Evolutionary conservation across 495 filamentous ascomycete species (phyloP).

Genomic region (Talaromyces trachyspermus): DNA sequence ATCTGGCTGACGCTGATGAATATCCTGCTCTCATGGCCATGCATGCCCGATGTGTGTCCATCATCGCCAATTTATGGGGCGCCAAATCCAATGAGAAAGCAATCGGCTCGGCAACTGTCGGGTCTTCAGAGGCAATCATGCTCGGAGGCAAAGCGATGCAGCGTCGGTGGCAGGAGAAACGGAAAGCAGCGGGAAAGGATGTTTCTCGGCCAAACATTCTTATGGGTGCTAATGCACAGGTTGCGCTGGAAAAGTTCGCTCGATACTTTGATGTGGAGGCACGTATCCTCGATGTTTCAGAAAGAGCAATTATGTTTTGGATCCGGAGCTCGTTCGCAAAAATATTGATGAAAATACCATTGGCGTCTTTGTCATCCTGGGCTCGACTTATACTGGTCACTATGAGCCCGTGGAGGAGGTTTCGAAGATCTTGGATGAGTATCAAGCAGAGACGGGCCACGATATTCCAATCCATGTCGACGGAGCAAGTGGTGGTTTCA

Average conservation of each 20-base stretch:
- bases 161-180: slow-evolving; percentile 64
- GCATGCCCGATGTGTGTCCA: slow-evolving; percentile 63
- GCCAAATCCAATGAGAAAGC: slow-evolving; percentile 58
- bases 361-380: slow-evolving; percentile 68
- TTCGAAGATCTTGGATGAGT: slow-evolving; percentile 57
- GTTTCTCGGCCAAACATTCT: slow-evolving; percentile 62
- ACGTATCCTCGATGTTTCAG: slow-evolving; percentile 59
- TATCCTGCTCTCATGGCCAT: slow-evolving; percentile 71
- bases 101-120: slow-evolving; percentile 65
- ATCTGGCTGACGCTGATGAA: slow-evolving; percentile 62
- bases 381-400: slow-evolving; percentile 69
- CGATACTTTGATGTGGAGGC: slow-evolving; percentile 75
- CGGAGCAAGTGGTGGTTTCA: slow-evolving; percentile 64
- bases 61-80: slow-evolving; percentile 64
- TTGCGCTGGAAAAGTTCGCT: slow-evolving; percentile 64
- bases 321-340: slow-evolving; percentile 54
- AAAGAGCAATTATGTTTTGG: slow-evolving; percentile 56
- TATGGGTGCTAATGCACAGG: slow-evolving; percentile 73
- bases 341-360: slow-evolving; percentile 75
- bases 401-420: slow-evolving; percentile 70
- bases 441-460: slow-evolving; percentile 51
- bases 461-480: slow-evolving; percentile 74
- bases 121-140: slow-evolving; percentile 67
- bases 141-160: slow-evolving; percentile 75
- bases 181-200: slow-evolving; percentile 53